phyloP scores from a whole-genome alignment of 2,329 filamentous ascomycete species.

The Clonostachys rhizophaga region DNA sequence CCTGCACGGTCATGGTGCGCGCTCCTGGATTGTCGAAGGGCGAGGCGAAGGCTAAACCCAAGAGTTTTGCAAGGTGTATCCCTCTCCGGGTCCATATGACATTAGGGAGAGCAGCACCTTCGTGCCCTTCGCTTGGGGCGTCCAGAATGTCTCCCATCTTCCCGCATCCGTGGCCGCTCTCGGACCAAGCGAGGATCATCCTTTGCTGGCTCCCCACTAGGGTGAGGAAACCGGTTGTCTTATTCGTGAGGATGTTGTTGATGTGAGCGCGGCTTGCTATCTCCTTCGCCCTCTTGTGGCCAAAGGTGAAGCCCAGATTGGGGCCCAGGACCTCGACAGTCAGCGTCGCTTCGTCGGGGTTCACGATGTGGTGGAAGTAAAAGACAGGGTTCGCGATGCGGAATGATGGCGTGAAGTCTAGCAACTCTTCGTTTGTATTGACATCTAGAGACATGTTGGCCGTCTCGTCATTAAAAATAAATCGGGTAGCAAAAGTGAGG shows the following conservation, averaged over 20 bases:
- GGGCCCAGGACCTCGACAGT: conserved; percentile 22
- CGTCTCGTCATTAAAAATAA: no score
- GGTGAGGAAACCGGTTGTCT: conserved; percentile 24
- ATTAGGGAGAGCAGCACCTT: conserved; percentile 18
- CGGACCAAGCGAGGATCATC: conserved; percentile 20
- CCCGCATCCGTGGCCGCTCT: conserved; percentile 24
- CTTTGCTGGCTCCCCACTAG: conserved; percentile 10
- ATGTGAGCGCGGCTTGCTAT: conserved; percentile 2
- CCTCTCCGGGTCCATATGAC: conserved; percentile 20
- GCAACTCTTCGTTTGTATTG: neutral
- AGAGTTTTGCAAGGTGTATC: conserved; percentile 15
- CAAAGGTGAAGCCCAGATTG: conserved; percentile 20
- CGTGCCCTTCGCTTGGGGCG: neutral
- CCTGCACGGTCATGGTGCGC: neutral
- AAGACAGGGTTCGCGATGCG: conserved; percentile 7
- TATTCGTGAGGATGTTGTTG: conserved; percentile 10
- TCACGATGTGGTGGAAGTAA: conserved; percentile 24
- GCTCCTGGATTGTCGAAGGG: conserved; percentile 16
- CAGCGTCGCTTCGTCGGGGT: conserved; percentile 13
- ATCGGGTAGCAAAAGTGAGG: no score
- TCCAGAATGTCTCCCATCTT: conserved; percentile 20
- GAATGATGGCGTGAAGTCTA: conserved; percentile 14
- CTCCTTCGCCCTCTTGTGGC: conserved; percentile 13
- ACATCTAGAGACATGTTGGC: no score
- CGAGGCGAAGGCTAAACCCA: conserved; percentile 19